These are phyloP conservation scores for Alternaria metachromatica DNA, from an alignment of 2,329 filamentous ascomycete genomes.

Conservation along the genomic window DNA sequence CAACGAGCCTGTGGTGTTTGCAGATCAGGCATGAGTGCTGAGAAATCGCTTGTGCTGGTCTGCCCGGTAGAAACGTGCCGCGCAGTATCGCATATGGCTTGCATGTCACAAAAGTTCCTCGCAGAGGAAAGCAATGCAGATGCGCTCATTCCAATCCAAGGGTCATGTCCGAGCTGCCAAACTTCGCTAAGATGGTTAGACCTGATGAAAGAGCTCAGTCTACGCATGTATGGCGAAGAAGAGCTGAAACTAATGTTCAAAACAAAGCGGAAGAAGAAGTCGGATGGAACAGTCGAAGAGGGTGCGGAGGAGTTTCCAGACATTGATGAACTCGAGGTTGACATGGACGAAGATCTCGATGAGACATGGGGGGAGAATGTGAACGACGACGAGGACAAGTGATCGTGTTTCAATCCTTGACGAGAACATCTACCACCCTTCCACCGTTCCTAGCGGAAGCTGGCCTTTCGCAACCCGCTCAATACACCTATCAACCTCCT, in stretches of 20 bases:
- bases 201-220: constrained; percentile 81
- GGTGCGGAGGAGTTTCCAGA: constrained; percentile 21
- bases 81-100: constrained; percentile 61
- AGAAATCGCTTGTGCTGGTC: constrained; percentile 55
- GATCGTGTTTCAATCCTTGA: background rate
- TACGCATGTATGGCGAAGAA: constrained; percentile 73
- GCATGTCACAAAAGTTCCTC: constrained; percentile 61
- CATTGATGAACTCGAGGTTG: constrained; percentile 34
- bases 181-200: constrained; percentile 71
- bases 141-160: constrained; percentile 69
- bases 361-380: constrained; percentile 45
- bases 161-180: constrained; percentile 74
- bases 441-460: constrained; percentile 34
- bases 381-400: constrained; percentile 35
- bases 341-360: constrained; percentile 43
- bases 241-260: constrained; percentile 74
- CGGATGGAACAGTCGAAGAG: constrained; percentile 26
- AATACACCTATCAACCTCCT: constrained; percentile 32
- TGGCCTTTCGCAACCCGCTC: constrained; percentile 31
- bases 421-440: constrained; percentile 33
- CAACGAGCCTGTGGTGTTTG: constrained; percentile 58
- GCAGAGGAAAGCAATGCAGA: constrained; percentile 45
- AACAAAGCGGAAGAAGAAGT: constrained; percentile 51
- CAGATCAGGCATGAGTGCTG: constrained; percentile 44
- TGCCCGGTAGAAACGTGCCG: constrained; percentile 60